A percentile compares a stretch with the other conserved stretches of the same genome.
Conservation (phyloP, 1,284 basidiomycete species). For the Melampsora larici-populina region DNA sequence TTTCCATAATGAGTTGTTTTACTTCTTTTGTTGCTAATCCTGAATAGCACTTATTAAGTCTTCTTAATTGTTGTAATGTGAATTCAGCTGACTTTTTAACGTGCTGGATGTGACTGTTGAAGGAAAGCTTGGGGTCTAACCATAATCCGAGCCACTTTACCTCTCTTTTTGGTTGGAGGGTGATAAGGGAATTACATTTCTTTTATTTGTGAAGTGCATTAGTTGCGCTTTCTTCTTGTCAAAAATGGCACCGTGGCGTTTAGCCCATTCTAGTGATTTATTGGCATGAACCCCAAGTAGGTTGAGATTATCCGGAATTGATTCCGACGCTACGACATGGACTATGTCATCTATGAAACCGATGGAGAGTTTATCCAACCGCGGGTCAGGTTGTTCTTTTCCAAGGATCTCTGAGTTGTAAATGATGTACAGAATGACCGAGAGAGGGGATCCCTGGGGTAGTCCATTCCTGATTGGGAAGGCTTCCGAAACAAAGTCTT, state of each 20-base stretch:
- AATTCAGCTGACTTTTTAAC: neutral
- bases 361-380: neutral
- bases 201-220: neutral
- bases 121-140: neutral
- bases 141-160: neutral
- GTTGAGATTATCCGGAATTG: neutral
- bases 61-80: no score
- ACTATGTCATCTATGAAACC: conserved; percentile 6
- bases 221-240: conserved; percentile 12
- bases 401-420: conserved; percentile 2
- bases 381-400: neutral
- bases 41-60: no score
- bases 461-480: neutral
- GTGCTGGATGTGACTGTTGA: neutral
- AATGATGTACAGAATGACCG: neutral
- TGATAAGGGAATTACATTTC: no score
- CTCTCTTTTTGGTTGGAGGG: no score
- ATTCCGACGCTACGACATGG: neutral
- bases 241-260: no score
- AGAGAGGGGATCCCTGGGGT: neutral
- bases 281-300: neutral
- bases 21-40: no score
- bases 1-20: no score
- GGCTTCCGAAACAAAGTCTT: neutral
- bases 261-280: neutral